Evolutionary conservation across 2,329 filamentous ascomycete species (phyloP).

Genomic region (Alternaria consortialis): DNA sequence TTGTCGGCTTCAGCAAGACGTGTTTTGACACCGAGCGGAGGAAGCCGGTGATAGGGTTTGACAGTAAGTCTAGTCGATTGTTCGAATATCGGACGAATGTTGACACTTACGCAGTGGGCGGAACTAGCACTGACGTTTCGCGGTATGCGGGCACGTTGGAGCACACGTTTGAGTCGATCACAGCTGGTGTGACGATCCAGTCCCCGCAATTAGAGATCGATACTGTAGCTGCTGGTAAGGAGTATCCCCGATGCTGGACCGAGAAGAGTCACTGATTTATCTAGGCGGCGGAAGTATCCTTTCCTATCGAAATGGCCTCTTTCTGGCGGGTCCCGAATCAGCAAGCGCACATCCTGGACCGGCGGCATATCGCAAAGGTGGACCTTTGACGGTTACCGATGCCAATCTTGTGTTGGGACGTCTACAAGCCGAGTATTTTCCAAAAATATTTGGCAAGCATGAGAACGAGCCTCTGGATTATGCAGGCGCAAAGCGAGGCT

Average conservation of each 20-base stretch:
- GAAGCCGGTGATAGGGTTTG: conserved; percentile 43
- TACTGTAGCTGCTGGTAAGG: conserved; percentile 49
- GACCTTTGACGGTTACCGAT: conserved; percentile 48
- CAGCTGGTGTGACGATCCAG: conserved; percentile 42
- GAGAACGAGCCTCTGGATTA: conserved; percentile 52
- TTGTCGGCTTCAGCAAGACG: conserved; percentile 45
- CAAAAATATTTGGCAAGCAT: conserved; percentile 45
- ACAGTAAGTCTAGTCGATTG: conserved; percentile 7
- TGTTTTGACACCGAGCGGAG: conserved; percentile 38
- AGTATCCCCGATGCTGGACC: not conserved
- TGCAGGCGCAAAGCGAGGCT: conserved; percentile 54
- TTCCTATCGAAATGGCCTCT: conserved; percentile 34
- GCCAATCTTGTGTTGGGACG: conserved; percentile 48
- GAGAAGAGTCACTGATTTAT: conserved; percentile 24
- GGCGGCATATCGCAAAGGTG: conserved; percentile 47
- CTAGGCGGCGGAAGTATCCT: conserved; percentile 57
- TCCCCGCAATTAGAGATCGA: conserved; percentile 45
- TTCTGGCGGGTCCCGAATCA: conserved; percentile 33
- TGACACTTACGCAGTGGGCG: conserved; percentile 26
- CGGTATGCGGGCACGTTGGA: conserved; percentile 46
- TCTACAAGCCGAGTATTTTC: conserved; percentile 42
- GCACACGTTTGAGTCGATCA: conserved; percentile 44
- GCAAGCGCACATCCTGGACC: conserved; percentile 51
- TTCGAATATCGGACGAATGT: not conserved
- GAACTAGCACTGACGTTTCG: conserved; percentile 45